Conservation (phyloP, 2,329 filamentous ascomycete genomes). For the Botrytis byssoidea region DNA sequence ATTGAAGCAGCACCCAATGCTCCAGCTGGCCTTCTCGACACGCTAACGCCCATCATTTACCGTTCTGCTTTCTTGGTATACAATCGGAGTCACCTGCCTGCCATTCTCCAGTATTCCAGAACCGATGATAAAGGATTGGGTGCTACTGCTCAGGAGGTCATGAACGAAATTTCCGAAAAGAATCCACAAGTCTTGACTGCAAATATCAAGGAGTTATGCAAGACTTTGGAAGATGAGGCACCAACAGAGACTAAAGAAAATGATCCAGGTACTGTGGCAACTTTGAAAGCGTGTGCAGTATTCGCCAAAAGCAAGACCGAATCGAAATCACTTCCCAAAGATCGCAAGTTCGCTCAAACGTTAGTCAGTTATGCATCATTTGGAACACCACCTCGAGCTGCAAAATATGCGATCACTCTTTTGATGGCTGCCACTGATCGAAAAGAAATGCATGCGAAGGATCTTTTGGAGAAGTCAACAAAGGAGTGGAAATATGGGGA, state of each 20-base stretch:
- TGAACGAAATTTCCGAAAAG: constrained; percentile 86
- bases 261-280: constrained; percentile 76
- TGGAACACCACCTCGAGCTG: constrained; percentile 75
- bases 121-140: constrained; percentile 79
- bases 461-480: constrained; percentile 73
- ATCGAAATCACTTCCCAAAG: constrained; percentile 76
- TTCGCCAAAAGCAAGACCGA: constrained; percentile 80
- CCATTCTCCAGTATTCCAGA: constrained; percentile 84
- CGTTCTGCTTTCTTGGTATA: constrained; percentile 81
- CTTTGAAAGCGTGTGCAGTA: constrained; percentile 88
- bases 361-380: constrained; percentile 81
- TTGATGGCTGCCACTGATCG: constrained; percentile 70
- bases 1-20: constrained; percentile 65
- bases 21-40: constrained; percentile 67
- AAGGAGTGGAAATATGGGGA: constrained; percentile 72
- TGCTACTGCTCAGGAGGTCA: constrained; percentile 77
- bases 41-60: constrained; percentile 78
- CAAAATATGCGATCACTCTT: constrained; percentile 92
- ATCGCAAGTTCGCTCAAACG: constrained; percentile 77
- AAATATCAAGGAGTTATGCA: constrained; percentile 88
- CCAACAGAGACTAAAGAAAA: constrained; percentile 68
- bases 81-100: constrained; percentile 89
- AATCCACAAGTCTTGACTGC: constrained; percentile 91
- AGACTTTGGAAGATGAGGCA: constrained; percentile 76
- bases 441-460: constrained; percentile 82